Percentiles rank a stretch among this genome's conserved stretches.
Conservation (phyloP, 495 filamentous ascomycete species). For the Podospora australis region DNA sequence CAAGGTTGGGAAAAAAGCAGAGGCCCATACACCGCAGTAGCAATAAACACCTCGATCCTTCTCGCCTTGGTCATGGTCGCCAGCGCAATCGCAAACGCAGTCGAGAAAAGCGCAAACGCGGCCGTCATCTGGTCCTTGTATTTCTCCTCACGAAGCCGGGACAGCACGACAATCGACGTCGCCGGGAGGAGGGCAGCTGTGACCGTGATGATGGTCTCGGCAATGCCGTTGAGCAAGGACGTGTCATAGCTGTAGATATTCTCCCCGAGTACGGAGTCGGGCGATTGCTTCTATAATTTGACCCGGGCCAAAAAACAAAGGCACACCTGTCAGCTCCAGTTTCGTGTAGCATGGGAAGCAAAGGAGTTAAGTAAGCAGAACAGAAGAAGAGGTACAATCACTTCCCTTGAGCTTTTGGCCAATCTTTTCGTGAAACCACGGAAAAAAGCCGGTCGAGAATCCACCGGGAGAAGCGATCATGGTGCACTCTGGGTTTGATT, state of each 20-base stretch:
- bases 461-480: not conserved
- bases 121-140: not conserved
- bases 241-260: not conserved
- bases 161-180: not conserved
- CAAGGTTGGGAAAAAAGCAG: not conserved
- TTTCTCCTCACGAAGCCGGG: not conserved
- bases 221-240: not conserved
- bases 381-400: not conserved
- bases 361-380: too few relatives aligned
- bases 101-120: not conserved
- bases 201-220: not conserved
- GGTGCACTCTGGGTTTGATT: not conserved
- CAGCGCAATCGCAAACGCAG: not conserved
- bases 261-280: not conserved
- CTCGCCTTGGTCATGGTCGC: not conserved
- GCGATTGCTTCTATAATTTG: not conserved
- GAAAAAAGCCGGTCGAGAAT: not conserved
- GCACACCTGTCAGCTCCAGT: too few relatives aligned
- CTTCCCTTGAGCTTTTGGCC: not conserved
- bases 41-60: not conserved
- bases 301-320: too few relatives aligned
- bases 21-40: not conserved
- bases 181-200: not conserved
- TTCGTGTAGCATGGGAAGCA: too few relatives aligned
- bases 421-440: not conserved